Conservation (phyloP, 805 yeast genomes). For the Pichia paraexigua region DNA sequence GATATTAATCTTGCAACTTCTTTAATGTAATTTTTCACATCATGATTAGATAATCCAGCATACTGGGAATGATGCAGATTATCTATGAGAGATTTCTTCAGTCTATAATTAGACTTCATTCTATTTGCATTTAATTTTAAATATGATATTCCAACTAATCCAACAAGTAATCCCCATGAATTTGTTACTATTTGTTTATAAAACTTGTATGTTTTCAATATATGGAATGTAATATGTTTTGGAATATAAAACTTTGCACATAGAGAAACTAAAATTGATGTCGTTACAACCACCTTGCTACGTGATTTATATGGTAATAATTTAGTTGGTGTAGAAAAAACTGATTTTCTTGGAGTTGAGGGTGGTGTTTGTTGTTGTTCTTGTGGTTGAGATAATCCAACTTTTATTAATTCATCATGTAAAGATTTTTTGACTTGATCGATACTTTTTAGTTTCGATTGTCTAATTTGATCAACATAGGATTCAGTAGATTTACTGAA, state of each 20-base stretch:
- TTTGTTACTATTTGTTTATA: slow-evolving; percentile 48
- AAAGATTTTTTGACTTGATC: slow-evolving; percentile 6
- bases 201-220: slow-evolving; percentile 42
- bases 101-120: slow-evolving; percentile 40
- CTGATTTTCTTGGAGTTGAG: slow-evolving; percentile 1
- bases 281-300: slow-evolving; percentile 16
- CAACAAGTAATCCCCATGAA: slow-evolving; percentile 66
- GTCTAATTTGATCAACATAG: neutral
- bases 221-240: slow-evolving; percentile 37
- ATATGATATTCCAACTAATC: slow-evolving; percentile 53
- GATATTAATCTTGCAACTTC: slow-evolving; percentile 46
- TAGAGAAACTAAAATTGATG: slow-evolving; percentile 36
- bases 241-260: slow-evolving; percentile 64
- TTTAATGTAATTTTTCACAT: slow-evolving; percentile 44
- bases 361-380: slow-evolving; percentile 5
- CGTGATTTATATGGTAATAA: slow-evolving; percentile 3
- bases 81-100: slow-evolving; percentile 38
- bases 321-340: neutral
- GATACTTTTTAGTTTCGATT: neutral
- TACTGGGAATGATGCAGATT: slow-evolving; percentile 45
- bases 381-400: neutral
- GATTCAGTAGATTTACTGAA: slow-evolving; percentile 1
- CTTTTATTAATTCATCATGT: slow-evolving; percentile 1
- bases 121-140: slow-evolving; percentile 43
- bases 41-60: slow-evolving; percentile 44